Evolutionary conservation across 2,329 filamentous ascomycete genomes (phyloP).

Genomic region (Clonostachys rosea): DNA sequence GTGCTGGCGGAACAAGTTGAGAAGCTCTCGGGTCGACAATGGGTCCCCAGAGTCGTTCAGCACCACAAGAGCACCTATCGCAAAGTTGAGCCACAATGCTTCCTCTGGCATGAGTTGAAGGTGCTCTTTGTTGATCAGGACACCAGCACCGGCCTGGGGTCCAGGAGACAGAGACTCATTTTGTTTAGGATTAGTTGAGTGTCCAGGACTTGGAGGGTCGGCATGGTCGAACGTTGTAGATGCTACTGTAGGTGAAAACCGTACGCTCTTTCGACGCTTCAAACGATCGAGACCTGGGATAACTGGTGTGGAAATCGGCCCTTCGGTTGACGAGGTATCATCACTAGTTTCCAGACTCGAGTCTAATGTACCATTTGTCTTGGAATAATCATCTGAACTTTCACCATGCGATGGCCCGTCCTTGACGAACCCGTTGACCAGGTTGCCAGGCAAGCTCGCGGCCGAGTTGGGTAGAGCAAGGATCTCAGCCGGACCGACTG

Average conservation of each 20-base stretch:
- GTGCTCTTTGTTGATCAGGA: constrained; percentile 63
- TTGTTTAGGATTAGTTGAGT: constrained; percentile 4
- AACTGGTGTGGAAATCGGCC: background rate
- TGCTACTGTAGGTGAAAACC: constrained; percentile 64
- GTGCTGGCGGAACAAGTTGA: constrained; percentile 62
- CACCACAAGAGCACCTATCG: constrained; percentile 68
- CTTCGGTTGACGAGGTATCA: no score
- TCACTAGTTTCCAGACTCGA: background rate
- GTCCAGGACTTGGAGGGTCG: constrained; percentile 46
- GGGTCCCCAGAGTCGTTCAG: constrained; percentile 36
- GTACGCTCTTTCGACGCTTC: constrained; percentile 59
- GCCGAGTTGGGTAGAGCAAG: constrained; percentile 52
- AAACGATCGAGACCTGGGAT: constrained; percentile 1
- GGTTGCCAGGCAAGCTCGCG: constrained; percentile 21
- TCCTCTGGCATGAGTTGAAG: constrained; percentile 90
- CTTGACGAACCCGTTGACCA: background rate
- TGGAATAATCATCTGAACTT: background rate
- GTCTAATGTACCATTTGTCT: background rate
- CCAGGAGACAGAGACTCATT: background rate
- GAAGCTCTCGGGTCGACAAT: constrained; percentile 51
- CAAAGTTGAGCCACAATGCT: constrained; percentile 84
- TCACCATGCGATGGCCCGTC: background rate
- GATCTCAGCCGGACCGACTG: constrained; percentile 38
- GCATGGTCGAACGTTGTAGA: constrained; percentile 53
- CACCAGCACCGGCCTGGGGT: background rate